Base-by-base conservation (phyloP, 306 rosid genomes). In the Pyrus bretschneideri region DNA sequence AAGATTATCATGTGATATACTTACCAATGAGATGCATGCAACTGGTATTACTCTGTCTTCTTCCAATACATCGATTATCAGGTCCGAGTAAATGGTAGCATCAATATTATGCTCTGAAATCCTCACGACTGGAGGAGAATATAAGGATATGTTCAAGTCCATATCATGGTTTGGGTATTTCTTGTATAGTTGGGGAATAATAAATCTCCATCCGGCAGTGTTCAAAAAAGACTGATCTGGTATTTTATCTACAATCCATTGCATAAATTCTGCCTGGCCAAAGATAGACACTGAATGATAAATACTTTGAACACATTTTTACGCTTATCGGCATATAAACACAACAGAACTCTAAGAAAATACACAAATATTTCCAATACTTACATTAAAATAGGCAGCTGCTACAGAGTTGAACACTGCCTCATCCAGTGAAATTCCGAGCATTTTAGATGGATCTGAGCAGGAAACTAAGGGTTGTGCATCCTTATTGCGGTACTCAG, bases 121-220 rank as follows among this genome's bases (percentile, higher is more conserved):
- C 82, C 76, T 81, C 70, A 90, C 81, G 70, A 71, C 77, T 2
- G 97, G 97, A 76, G 97, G 90, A 76, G 92, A 89, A 77, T 91
- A 81, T 52, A 95, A 87, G 52, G 97, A 84, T 75, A 95, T 71
- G 61, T 92, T 95, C 88, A 95, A 88, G 79, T 90, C 86, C 96
- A 92, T 89, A 71, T 87, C 80, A 76, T 85, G 89, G 81, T 92
- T 88, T 33, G 97, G 98, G 79, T 92, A 95, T 81, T 92, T 95
- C 89, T 80, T 88, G 91, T 92, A 95, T 49, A 95, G 84, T 73
- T 92, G 97, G 74, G 97, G 98, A 83, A 95, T 66, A 67, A 95
- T 82, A 83, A 86, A 92, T 95, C 95, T 92, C 96, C 97, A 95
- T 78, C 88, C 97, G 60, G 95, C 96, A 19, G 96, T 95, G 86